A percentile compares a stretch with the other conserved stretches of the same genome.
phyloP scores from a whole-genome alignment of 2,329 filamentous ascomycete species.

The Penicillium sp. region DNA sequence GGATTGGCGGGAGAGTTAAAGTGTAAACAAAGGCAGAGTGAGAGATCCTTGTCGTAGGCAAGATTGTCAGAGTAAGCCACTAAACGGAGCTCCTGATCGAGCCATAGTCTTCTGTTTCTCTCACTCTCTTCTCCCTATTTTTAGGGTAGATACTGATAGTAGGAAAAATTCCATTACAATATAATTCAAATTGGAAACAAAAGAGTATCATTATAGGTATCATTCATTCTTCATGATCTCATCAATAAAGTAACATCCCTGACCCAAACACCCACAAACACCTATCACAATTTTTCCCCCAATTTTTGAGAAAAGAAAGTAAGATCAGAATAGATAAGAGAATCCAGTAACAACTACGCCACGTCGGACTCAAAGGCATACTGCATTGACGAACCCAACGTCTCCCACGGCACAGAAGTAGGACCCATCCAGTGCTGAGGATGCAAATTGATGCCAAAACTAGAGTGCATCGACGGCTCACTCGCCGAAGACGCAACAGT shows the following conservation, averaged over 20 bases:
- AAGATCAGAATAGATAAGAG: neutral
- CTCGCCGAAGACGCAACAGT: conserved; percentile 18
- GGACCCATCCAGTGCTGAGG: conserved; percentile 37
- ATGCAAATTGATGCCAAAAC: conserved; percentile 27
- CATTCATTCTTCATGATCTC: conserved; percentile 10
- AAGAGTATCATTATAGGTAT: neutral
- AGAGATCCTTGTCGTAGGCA: too few species aligned
- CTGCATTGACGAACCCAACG: conserved; percentile 13
- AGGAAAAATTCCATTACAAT: neutral
- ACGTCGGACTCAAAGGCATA: conserved; percentile 14
- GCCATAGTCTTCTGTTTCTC: too few species aligned
- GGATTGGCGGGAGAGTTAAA: too few species aligned
- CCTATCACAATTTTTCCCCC: neutral
- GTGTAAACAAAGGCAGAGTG: too few species aligned
- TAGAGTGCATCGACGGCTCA: conserved; percentile 21
- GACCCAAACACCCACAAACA: neutral
- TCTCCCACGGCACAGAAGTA: conserved; percentile 31
- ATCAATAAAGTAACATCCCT: conserved; percentile 3
- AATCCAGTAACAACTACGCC: neutral
- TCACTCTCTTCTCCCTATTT: too few species aligned
- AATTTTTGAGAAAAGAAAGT: neutral
- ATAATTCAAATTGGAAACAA: neutral
- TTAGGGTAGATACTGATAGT: too few species aligned
- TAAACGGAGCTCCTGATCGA: too few species aligned
- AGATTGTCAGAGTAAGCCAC: too few species aligned